Conservation (phyloP, 345 rosid genomes). For the Microcos paniculata region DNA sequence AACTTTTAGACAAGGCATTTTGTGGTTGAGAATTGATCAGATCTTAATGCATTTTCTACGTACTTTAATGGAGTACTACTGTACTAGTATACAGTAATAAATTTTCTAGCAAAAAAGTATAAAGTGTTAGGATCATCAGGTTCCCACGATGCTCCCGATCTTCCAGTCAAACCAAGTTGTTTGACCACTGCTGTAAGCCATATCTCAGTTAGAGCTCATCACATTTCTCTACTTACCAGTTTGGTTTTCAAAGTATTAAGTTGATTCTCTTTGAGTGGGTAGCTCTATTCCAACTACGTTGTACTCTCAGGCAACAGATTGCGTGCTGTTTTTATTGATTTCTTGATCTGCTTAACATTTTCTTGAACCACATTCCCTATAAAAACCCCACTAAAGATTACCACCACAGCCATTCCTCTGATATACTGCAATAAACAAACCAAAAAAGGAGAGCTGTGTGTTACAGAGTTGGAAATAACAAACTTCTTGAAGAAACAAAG, state of each 20-base stretch:
- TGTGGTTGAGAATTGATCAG: too few species aligned
- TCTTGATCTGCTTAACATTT: not conserved
- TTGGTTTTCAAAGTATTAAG: not conserved
- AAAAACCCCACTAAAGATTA: not conserved
- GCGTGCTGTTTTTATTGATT: not conserved
- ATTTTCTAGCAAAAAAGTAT: too few species aligned
- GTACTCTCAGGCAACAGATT: not conserved
- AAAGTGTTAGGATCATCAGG: too few species aligned
- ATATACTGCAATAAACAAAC: not conserved
- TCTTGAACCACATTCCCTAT: constrained; percentile 9
- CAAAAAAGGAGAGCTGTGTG: too few species aligned
- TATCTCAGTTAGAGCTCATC: constrained; percentile 10
- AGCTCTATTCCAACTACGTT: not conserved
- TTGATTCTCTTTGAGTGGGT: not conserved
- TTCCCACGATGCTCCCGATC: too few species aligned
- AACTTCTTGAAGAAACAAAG: not conserved
- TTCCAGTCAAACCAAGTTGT: too few species aligned
- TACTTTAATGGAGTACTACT: too few species aligned
- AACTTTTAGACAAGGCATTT: too few species aligned
- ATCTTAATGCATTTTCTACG: too few species aligned
- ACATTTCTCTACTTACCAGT: constrained; percentile 22
- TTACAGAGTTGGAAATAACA: not conserved
- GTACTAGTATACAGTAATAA: too few species aligned
- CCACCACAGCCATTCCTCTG: not conserved
- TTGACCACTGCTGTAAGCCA: not conserved